Base-by-base conservation (phyloP, 2,329 filamentous ascomycete genomes). In the Trichoderma polysporum region DNA sequence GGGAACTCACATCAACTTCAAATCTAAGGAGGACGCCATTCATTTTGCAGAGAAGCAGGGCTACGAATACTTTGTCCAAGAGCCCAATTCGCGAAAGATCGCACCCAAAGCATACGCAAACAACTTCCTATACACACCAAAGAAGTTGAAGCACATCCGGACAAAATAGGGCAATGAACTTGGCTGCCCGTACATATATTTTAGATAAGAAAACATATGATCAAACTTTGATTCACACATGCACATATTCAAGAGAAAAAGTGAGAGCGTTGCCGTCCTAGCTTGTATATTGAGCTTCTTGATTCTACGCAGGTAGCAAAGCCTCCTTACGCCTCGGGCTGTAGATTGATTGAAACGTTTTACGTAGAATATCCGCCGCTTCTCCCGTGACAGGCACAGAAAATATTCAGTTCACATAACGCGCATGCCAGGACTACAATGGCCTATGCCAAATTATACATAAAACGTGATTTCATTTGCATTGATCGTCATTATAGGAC, bases 31-130 rank as follows among this genome's bases (percentile, higher is more conserved):
- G 78, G 94, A 97, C 73, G 95, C 95, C 71, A 94, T 99, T 75
- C 83, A 85, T 68, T 99, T 99, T 76, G 95, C 96, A 27, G 91
- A 98, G 83, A 99, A 98, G 86, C 95, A 99, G 80, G 95, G 96
- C 39, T 99, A 99, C 78, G 94, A 99, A 78, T 99, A 97, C 81
- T 98, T 95, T 78, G 94, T 99, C 27, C 95, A 98, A 84, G 95
- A 98, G 82, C 94, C 95, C 39, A 96, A 97, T 76, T 88, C 88
- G 80, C 89, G 95, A 76, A 91, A 90, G 76, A 90, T 97, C 74
- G 83, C 88, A 17, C 92, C 93, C 69, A 99, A 99, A 88, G 91
- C 92, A 12, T 99, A 99, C 79, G 94, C 95, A 69, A 96, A 97
- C 81, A 97, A 98, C 83, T 99, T 98, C 80, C 77, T 94, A 70